phyloP scores from a whole-genome alignment of 225 moss, liverwort and hornwort species.

The Climacium dendroides region DNA sequence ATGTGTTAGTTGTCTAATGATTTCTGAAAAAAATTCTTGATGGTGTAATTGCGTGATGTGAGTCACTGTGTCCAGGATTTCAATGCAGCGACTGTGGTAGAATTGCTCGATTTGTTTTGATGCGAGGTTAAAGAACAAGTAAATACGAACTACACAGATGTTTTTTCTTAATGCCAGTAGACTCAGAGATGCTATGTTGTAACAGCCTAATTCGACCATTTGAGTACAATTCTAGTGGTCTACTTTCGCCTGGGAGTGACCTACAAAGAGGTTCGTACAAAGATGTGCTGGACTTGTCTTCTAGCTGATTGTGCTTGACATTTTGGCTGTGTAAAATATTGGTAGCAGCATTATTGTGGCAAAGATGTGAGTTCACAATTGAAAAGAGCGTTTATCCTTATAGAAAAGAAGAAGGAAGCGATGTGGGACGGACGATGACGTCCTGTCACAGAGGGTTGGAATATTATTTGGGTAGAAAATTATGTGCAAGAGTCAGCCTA shows the following conservation, averaged over 20 bases:
- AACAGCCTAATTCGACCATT: not conserved
- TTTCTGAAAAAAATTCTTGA: not conserved
- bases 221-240: not conserved
- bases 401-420: not conserved
- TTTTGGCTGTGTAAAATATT: not conserved
- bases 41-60: not conserved
- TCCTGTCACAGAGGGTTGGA: not conserved
- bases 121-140: not conserved
- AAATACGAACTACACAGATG: not conserved
- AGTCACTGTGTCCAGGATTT: not conserved
- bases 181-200: not conserved
- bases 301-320: not conserved
- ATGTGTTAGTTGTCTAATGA: not conserved
- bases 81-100: not conserved
- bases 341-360: not conserved
- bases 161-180: not conserved
- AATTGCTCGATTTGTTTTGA: not conserved
- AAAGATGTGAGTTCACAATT: not conserved
- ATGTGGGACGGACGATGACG: not conserved
- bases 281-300: not conserved
- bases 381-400: not conserved
- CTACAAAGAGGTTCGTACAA: too few species aligned
- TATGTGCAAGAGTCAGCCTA: not conserved
- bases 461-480: not conserved
- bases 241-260: not conserved